Evolutionary conservation across 257 asterid genomes (phyloP).

Genomic region (Paraleonurus japonicus): DNA sequence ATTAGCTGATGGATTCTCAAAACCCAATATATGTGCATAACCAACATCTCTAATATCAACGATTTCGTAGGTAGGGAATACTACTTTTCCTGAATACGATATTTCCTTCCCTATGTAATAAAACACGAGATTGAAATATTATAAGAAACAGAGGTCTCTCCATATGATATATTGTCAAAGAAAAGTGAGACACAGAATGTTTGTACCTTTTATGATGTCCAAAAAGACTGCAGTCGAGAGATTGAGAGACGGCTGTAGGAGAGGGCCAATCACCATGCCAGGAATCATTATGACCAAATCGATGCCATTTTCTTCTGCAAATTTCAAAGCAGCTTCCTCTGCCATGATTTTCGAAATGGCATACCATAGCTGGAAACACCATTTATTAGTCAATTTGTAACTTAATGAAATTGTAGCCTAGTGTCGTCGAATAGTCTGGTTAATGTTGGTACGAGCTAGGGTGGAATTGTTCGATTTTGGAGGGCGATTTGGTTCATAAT

Average conservation of each 20-base stretch:
- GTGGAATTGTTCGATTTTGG: no score
- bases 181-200: background rate
- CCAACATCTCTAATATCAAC: conserved; percentile 46
- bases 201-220: conserved; percentile 12
- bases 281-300: conserved; percentile 47
- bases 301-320: conserved; percentile 36
- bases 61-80: conserved; percentile 13
- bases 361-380: conserved; percentile 25
- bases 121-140: background rate
- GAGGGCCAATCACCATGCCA: conserved; percentile 43
- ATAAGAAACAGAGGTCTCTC: background rate
- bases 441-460: no score
- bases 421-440: no score
- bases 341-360: conserved; percentile 48
- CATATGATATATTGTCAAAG: background rate
- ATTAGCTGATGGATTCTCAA: conserved; percentile 39
- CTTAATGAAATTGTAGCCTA: background rate
- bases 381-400: background rate
- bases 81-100: conserved; percentile 22
- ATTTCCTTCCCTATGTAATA: background rate
- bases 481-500: no score
- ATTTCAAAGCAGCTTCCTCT: conserved; percentile 55
- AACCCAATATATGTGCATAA: conserved; percentile 39
- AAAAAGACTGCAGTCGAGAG: conserved; percentile 22
- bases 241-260: conserved; percentile 47